phyloP scores from a whole-genome alignment of 768 basidiomycete species.

The Psilocybe cyanescens region DNA sequence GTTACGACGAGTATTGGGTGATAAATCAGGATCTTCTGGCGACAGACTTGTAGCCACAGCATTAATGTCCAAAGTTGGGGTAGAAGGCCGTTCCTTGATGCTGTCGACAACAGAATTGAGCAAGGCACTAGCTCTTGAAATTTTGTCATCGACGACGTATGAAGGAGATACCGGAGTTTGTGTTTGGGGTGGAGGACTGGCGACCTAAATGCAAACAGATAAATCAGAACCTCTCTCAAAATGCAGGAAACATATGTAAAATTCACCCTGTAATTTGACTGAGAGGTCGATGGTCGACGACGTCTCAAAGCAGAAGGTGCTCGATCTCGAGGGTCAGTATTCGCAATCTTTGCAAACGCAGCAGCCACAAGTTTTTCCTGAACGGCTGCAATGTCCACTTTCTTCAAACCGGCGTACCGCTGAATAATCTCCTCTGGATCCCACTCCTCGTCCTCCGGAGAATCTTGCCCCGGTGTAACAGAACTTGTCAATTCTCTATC shows the following conservation, averaged over 20 bases:
- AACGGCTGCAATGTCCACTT: constrained; percentile 69
- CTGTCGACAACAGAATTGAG: constrained; percentile 64
- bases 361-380: constrained; percentile 78
- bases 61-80: constrained; percentile 22
- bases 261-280: constrained; percentile 67
- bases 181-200: constrained; percentile 59
- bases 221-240: constrained; percentile 10
- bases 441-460: constrained; percentile 54
- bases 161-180: constrained; percentile 42
- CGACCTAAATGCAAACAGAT: constrained; percentile 43
- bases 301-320: constrained; percentile 68
- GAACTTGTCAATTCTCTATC: constrained; percentile 50
- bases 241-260: constrained; percentile 10
- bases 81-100: constrained; percentile 42
- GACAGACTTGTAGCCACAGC: constrained; percentile 17
- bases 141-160: constrained; percentile 47
- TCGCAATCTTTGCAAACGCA: constrained; percentile 57
- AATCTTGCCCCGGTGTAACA: constrained; percentile 47
- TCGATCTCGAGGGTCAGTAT: constrained; percentile 63
- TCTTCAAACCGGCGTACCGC: constrained; percentile 69
- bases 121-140: constrained; percentile 64
- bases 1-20: constrained; percentile 63
- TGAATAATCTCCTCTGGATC: constrained; percentile 72
- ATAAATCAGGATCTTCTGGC: constrained; percentile 39
- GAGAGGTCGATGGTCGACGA: constrained; percentile 82